Conservation (phyloP, 2,329 filamentous ascomycete species). For the Pseudogymnoascus verrucosus region DNA sequence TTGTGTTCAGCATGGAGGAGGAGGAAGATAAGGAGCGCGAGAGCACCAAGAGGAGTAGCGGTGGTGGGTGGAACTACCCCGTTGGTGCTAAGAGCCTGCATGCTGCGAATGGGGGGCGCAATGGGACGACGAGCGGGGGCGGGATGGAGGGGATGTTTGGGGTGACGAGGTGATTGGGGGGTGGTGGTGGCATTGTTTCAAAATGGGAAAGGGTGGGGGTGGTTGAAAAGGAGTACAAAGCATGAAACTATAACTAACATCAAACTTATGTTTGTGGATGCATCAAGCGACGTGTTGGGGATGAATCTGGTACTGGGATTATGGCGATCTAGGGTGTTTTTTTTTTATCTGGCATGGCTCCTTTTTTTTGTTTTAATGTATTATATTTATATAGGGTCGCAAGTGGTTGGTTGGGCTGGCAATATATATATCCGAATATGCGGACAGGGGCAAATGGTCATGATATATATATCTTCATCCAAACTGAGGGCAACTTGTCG, state of each 20-base stretch:
- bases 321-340: constrained; percentile 5
- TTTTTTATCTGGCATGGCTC: background rate
- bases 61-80: constrained; percentile 25
- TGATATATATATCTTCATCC: constrained; percentile 1
- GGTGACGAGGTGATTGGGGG: constrained; percentile 6
- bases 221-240: constrained; percentile 9
- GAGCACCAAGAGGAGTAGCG: constrained; percentile 37
- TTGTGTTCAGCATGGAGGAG: constrained; percentile 60
- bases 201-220: background rate
- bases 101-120: constrained; percentile 8
- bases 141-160: constrained; percentile 12
- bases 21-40: constrained; percentile 45
- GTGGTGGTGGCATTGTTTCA: background rate
- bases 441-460: constrained; percentile 3
- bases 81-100: constrained; percentile 19
- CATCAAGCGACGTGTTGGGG: constrained; percentile 7
- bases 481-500: background rate
- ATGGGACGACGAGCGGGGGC: constrained; percentile 8
- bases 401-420: background rate
- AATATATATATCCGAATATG: constrained; percentile 6
- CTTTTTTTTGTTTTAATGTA: background rate
- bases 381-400: constrained; percentile 8
- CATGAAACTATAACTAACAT: constrained; percentile 8
- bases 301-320: background rate
- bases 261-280: background rate